Percentiles rank a stretch among this genome's conserved stretches.
Evolutionary conservation across 345 rosid species (phyloP).

Genomic region (Gynandropsis gynandra): DNA sequence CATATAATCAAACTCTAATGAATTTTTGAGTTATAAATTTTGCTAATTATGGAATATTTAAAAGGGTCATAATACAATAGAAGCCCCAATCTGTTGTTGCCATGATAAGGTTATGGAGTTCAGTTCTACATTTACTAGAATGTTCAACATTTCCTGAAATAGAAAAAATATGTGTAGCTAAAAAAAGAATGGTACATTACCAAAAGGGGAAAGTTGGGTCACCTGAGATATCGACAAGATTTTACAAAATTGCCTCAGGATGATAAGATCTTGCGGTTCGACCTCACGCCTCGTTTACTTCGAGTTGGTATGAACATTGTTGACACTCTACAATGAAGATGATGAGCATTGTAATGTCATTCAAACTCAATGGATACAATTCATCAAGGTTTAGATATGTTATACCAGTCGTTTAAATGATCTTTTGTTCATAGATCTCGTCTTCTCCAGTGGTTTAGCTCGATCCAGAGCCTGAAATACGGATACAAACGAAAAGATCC

Average conservation of each 20-base stretch:
- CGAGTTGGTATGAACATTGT: conserved; percentile 39
- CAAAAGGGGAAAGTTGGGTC: no score
- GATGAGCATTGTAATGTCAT: background rate
- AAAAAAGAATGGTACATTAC: no score
- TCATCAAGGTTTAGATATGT: conserved; percentile 10
- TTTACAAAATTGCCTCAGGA: conserved; percentile 24
- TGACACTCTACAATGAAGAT: conserved; percentile 32
- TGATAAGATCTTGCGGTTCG: background rate
- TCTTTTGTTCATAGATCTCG: conserved; percentile 38
- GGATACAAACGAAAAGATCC: conserved; percentile 9
- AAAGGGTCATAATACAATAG: no score
- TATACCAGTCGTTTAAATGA: conserved; percentile 67
- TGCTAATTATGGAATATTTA: no score
- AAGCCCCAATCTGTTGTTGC: no score
- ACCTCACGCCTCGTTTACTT: conserved; percentile 19
- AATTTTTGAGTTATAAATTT: no score
- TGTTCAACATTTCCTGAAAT: no score
- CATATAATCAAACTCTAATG: no score
- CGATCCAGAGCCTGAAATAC: conserved; percentile 47
- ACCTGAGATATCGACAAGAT: conserved; percentile 15
- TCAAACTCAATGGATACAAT: background rate
- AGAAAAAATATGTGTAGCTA: no score
- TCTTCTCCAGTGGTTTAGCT: conserved; percentile 51
- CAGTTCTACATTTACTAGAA: no score
- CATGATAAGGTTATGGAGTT: no score